These are phyloP conservation scores for Kwoniella sp. DNA, from an alignment of 768 basidiomycete species.

Conservation along the genomic window DNA sequence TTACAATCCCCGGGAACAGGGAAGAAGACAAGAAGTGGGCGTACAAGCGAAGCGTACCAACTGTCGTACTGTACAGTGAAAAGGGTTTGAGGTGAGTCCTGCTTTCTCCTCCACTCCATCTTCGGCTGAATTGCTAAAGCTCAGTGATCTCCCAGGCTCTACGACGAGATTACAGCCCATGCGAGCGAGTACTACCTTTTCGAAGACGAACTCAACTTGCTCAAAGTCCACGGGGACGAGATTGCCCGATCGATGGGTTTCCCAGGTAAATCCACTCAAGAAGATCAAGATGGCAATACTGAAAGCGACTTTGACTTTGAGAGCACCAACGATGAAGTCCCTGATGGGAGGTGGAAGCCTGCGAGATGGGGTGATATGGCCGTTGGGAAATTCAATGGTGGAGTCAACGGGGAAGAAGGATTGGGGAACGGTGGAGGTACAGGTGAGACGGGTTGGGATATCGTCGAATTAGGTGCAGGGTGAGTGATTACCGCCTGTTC, in stretches of 20 bases:
- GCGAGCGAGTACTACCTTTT: constrained; percentile 77
- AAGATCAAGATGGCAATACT: constrained; percentile 13
- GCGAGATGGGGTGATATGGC: constrained; percentile 55
- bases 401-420: constrained; percentile 58
- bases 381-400: constrained; percentile 59
- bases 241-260: constrained; percentile 74
- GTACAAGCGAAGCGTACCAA: constrained; percentile 69
- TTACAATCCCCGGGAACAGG: constrained; percentile 33
- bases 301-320: constrained; percentile 9
- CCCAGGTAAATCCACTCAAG: constrained; percentile 39
- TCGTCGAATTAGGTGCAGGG: constrained; percentile 95
- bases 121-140: not conserved
- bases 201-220: constrained; percentile 79
- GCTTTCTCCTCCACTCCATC: not conserved
- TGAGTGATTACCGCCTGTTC: constrained; percentile 60
- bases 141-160: constrained; percentile 32
- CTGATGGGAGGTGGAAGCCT: constrained; percentile 36
- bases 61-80: constrained; percentile 82
- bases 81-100: constrained; percentile 66
- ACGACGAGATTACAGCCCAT: constrained; percentile 53
- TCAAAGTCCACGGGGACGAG: constrained; percentile 70
- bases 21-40: constrained; percentile 45
- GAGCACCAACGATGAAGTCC: constrained; percentile 8
- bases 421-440: constrained; percentile 21
- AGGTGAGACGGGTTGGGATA: constrained; percentile 55